Evolutionary conservation across 495 filamentous ascomycete genomes (phyloP), one percentile per base, ranked within the genome.

Genomic region (Sabuloglossum arenarium): DNA sequence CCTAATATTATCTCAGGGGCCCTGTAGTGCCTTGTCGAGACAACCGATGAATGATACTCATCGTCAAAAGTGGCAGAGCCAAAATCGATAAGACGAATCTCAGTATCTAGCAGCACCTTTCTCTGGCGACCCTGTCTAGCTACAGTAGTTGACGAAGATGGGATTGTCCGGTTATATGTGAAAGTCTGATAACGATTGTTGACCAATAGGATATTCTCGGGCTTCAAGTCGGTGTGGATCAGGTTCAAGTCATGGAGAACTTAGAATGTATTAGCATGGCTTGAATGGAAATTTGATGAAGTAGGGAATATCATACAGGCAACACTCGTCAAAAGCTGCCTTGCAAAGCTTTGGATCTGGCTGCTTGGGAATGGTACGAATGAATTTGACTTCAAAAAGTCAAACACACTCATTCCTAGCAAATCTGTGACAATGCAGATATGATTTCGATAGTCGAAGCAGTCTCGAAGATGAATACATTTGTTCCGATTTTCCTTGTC

Each of bases 391-490:
- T 98, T 98, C 46, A 98, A 73, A 63, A 98, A 98, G 71, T 98
- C 91, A 67, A 98, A 98, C 21, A 98, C 91, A 64, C 90, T 96
- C 62, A 94, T 89, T 24, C 91, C 91, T 24, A 96, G 75, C 21
- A 98, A 73, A 66, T 96, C 91, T 66, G 93, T 98, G 61, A 98
- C 91, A 62, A 98, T 98, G 73, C 91, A 98, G 62, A 98, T 98
- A 66, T 98, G 91, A 53, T 91, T 91, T 23, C 90, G 79, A 72
- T 84, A 97, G 66, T 98, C 91, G 70, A 98, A 98, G 69, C 89
- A 96, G 64, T 98, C 91, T 28, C 90, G 80, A 25, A 98, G 74
- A 67, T 98, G 91, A 54, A 98, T 98, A 71, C 91, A 98, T 58
- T 91, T 84, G 68, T 98, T 98, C 43, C 86, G 80, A 65, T 98